Conservation (phyloP, 1,284 basidiomycete species). For the Leccinum huronense region DNA sequence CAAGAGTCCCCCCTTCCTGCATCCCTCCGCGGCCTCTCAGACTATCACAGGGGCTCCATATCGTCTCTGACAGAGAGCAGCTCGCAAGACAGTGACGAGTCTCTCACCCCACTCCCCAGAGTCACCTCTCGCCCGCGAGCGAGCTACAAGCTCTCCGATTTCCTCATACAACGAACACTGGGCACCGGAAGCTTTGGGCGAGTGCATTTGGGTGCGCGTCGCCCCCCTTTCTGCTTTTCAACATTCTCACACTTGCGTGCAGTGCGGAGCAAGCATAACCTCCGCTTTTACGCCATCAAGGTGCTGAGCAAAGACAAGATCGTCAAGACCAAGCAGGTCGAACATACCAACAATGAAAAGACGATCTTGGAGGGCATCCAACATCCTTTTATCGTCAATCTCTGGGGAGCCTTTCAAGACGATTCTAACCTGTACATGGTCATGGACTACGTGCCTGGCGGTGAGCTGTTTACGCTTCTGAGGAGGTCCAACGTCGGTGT, state of each 20-base stretch:
- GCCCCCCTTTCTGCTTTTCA: constrained; percentile 1
- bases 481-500: constrained; percentile 79
- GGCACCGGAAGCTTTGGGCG: constrained; percentile 95
- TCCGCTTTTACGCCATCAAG: constrained; percentile 93
- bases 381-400: constrained; percentile 96
- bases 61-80: constrained; percentile 58
- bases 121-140: constrained; percentile 52
- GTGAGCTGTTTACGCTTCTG: constrained; percentile 91
- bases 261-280: constrained; percentile 90
- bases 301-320: constrained; percentile 94
- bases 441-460: constrained; percentile 99
- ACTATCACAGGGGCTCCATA: constrained; percentile 55
- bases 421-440: constrained; percentile 97
- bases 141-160: constrained; percentile 67
- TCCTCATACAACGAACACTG: constrained; percentile 74
- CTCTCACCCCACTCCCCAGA: constrained; percentile 25
- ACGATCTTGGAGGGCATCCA: constrained; percentile 87
- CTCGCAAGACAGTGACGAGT: constrained; percentile 41
- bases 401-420: constrained; percentile 98
- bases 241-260: constrained; percentile 6
- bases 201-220: constrained; percentile 75
- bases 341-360: constrained; percentile 97
- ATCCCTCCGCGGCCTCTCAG: constrained; percentile 21
- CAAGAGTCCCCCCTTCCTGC: constrained; percentile 10
- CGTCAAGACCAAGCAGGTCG: constrained; percentile 94